Base-by-base conservation (phyloP, 2,329 filamentous ascomycete species). In the Raffaelea ambrosiae region DNA sequence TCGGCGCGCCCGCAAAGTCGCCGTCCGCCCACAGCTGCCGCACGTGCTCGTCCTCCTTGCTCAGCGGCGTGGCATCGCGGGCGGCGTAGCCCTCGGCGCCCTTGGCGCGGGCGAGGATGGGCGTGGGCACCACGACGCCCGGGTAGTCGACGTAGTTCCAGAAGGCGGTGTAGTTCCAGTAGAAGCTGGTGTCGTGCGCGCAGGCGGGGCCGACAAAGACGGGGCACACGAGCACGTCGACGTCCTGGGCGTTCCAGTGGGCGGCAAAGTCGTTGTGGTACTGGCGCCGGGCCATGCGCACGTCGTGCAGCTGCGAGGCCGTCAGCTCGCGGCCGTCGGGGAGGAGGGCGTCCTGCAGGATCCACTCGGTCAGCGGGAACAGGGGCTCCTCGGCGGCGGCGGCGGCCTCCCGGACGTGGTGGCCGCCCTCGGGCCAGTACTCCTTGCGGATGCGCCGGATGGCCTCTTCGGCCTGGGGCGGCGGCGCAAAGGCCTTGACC, bases 101-200 rank as follows among this genome's bases (percentile, higher is more conserved):
- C 44, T 60, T 57, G 23, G 44, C 47, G 29, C 39, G n/a, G 8
- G 61, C 59, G 47, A 50, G 59, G 26, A 66, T 50, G 0, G 63
- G 61, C 1, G 64, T 66, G 0, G 82, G 82, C 57, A 86, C 83
- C 0, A 79, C 70, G 5, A 76, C 60, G 13, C 70, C 74, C 1
- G 82, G 79, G 59, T 84, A 84, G 58, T 86, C 81, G 1, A 86
- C 69, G 39, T 86, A 56, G 58, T 86, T 86, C 81, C 81, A 87
- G 51, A 81, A 74, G 1, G 74, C 66, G 0, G 79, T 84, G 54
- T 86, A 86, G 2, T 73, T 73, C 81, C 82, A 87, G 68, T 59
- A 83, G 5, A 61, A 53, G 0, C 59, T 58, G 11, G 64, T 64
- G 20, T 67, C 63, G 43, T 68, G 66, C 4, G 52, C 53, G n/a